Conservation (phyloP, 2,329 filamentous ascomycete species). For the Sordariomycetes sp. region DNA sequence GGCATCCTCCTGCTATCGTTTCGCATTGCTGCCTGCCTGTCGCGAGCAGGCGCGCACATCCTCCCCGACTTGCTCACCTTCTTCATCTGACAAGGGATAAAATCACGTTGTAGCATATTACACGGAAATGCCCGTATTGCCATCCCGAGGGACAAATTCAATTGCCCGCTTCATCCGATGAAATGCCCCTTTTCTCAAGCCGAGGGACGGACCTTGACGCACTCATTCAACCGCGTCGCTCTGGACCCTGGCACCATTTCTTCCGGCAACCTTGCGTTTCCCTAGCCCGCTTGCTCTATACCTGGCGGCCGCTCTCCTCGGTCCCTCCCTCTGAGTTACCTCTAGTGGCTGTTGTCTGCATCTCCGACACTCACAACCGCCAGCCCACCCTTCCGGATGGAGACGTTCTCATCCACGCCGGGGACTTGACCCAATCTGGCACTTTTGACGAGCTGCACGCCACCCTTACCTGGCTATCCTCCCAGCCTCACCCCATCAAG, state of each 20-base stretch:
- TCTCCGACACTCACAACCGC: constrained; percentile 80
- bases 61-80: too few species aligned
- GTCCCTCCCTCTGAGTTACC: background rate
- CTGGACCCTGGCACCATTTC: background rate
- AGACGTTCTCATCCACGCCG: constrained; percentile 82
- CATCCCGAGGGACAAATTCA: too few species aligned
- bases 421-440: constrained; percentile 58
- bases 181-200: background rate
- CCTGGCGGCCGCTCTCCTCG: background rate
- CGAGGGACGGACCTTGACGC: background rate
- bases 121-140: too few species aligned
- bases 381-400: constrained; percentile 49
- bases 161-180: too few species aligned
- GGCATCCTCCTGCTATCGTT: too few species aligned
- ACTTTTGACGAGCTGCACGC: background rate
- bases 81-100: too few species aligned
- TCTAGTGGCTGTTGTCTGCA: constrained; percentile 51
- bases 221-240: background rate
- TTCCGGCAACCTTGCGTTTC: background rate
- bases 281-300: background rate
- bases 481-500: constrained; percentile 61
- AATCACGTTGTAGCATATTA: too few species aligned
- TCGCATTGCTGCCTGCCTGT: too few species aligned
- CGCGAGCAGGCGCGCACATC: too few species aligned
- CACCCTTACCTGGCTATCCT: constrained; percentile 36